phyloP scores from a whole-genome alignment of 306 rosid species.

The Prunus kanzakura region DNA sequence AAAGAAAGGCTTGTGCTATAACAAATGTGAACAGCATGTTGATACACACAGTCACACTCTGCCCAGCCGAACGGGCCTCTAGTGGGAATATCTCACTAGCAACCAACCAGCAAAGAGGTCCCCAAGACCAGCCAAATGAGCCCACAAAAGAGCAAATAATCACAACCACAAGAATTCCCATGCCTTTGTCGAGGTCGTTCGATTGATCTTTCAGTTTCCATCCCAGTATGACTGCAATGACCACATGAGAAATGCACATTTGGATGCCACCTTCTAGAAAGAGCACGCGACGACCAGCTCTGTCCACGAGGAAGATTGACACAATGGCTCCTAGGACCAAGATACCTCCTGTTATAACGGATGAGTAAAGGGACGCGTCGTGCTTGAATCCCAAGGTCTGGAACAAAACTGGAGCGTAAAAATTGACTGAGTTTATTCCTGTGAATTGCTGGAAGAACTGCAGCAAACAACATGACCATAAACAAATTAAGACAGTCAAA shows the following conservation, averaged over 20 bases:
- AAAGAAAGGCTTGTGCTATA: conserved; percentile 56
- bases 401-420: conserved; percentile 67
- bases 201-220: conserved; percentile 7
- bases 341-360: conserved; percentile 61
- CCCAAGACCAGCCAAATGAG: conserved; percentile 70
- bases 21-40: conserved; percentile 66
- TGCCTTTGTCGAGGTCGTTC: neutral
- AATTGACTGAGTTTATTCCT: conserved; percentile 64
- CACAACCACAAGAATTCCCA: conserved; percentile 4
- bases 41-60: conserved; percentile 49
- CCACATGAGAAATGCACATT: conserved; percentile 15
- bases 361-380: conserved; percentile 52
- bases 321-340: conserved; percentile 52
- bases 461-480: neutral
- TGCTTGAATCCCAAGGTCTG: conserved; percentile 43
- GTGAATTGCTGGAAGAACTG: conserved; percentile 69
- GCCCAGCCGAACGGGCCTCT: conserved; percentile 60
- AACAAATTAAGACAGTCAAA: neutral
- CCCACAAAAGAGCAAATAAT: conserved; percentile 2
- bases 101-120: conserved; percentile 68
- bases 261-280: conserved; percentile 16
- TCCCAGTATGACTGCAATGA: conserved; percentile 3
- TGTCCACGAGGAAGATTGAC: conserved; percentile 48
- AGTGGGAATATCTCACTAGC: conserved; percentile 62
- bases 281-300: conserved; percentile 37